Base-by-base conservation (phyloP, 1,139 yeast genomes). In the Trichomonascaceae sp. region DNA sequence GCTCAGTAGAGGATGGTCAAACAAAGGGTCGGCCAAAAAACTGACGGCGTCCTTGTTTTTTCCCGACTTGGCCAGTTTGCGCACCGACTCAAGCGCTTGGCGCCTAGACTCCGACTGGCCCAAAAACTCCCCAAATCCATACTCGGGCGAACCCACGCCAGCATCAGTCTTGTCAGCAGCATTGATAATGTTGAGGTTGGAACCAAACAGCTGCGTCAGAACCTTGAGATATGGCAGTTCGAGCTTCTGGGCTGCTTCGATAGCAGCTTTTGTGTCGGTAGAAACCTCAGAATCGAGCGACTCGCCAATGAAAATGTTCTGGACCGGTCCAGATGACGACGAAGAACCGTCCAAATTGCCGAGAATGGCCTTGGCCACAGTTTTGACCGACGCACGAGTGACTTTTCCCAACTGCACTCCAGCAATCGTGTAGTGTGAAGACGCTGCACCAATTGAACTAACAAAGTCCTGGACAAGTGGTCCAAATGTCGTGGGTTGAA, bases 161-260 rank as follows among this genome's bases (percentile, higher is more conserved):
- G 64, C 57, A 26, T 59, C 54, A 29, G 65, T 60, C 34, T 60
- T 56, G 17, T 70, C 70, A 35, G 64, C 60, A 36, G 65, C 65
- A 56, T 82, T 80, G 52, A 80, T 65, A 29, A 85, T 58, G 35
- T 69, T 64, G 43, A 82, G 62, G 15, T 60, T 51, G 16, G 52
- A 43, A 9, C 66, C 58, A 50, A 76, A 76, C 11, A 81, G 64
- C 56, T 85, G 94, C 31, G 67, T 59, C 46, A 87, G 67, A 26
- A 87, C 74, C 53, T 76, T 78, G 45, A 76, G 59, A 59, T 87
- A 87, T 16, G 92, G 85, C 37, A 74, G 72, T 57, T 87, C 96
- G 38, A 80, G 65, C 22, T 64, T 59, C 45, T 57, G 55, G 20
- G 69, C 76, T 26, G 64, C 66, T 16, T 57, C 57, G 30, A 63